These are phyloP conservation scores for Strobilomyces dryophilus DNA, from an alignment of 768 basidiomycete species.

Conservation along the genomic window DNA sequence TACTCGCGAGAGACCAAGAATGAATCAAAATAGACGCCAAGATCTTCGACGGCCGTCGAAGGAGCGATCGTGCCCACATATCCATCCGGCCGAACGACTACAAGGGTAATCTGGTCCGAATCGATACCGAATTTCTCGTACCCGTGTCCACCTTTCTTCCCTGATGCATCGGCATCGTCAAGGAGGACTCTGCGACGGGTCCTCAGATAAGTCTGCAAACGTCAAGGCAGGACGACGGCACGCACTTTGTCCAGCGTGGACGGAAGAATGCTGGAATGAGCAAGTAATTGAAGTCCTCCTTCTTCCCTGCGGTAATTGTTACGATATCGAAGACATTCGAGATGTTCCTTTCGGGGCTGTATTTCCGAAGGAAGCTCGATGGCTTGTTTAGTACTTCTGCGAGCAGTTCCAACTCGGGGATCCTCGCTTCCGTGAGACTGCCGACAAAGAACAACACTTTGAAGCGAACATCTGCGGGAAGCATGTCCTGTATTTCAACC, in stretches of 20 bases:
- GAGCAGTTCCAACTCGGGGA: conserved; percentile 18
- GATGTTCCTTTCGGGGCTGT: conserved; percentile 11
- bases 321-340: background rate
- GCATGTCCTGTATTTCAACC: conserved; percentile 35
- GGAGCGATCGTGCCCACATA: conserved; percentile 36
- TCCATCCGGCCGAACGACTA: conserved; percentile 39
- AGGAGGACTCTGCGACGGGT: conserved; percentile 25
- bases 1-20: conserved; percentile 36
- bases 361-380: conserved; percentile 23
- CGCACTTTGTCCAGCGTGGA: background rate
- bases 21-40: conserved; percentile 42
- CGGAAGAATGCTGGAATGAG: conserved; percentile 4
- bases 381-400: conserved; percentile 21
- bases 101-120: conserved; percentile 25
- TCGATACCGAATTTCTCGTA: conserved; percentile 35
- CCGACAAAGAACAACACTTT: background rate
- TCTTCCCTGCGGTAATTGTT: conserved; percentile 17
- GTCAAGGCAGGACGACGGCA: no score
- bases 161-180: conserved; percentile 31
- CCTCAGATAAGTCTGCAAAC: background rate
- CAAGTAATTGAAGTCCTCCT: conserved; percentile 32
- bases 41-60: conserved; percentile 22
- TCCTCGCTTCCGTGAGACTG: conserved; percentile 17
- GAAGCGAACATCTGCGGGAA: background rate
- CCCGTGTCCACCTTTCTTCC: conserved; percentile 28